Evolutionary conservation across 768 basidiomycete genomes (phyloP).

Genomic region (Hygrophorus pudorinus): DNA sequence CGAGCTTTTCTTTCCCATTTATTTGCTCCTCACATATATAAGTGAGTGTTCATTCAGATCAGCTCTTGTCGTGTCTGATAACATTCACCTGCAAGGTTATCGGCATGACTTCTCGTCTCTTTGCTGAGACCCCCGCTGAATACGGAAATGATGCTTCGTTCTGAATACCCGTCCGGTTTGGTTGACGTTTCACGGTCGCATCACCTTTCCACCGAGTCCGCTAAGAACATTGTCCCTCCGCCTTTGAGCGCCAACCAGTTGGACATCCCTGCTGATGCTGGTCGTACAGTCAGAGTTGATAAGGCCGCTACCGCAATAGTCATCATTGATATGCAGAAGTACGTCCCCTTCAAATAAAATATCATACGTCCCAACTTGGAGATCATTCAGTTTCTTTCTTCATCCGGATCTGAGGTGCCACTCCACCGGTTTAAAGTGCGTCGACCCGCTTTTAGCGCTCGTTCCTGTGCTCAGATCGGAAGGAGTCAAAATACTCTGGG

Average conservation of each 20-base stretch:
- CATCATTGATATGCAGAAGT: slow-evolving; percentile 75
- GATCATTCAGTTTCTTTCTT: slow-evolving; percentile 44
- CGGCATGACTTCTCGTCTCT: slow-evolving; percentile 37
- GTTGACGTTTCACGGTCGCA: slow-evolving; percentile 47
- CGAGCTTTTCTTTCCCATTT: background rate
- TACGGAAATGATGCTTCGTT: slow-evolving; percentile 47
- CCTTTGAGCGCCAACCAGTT: slow-evolving; percentile 29
- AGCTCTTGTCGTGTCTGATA: background rate
- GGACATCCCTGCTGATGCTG: slow-evolving; percentile 46
- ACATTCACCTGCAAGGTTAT: slow-evolving; percentile 8
- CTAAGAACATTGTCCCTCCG: slow-evolving; percentile 17
- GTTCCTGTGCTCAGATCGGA: slow-evolving; percentile 37
- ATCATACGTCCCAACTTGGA: background rate
- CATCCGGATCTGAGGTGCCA: slow-evolving; percentile 50
- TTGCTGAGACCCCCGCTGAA: slow-evolving; percentile 33
- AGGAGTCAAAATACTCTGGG: slow-evolving; percentile 54
- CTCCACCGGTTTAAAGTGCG: slow-evolving; percentile 45
- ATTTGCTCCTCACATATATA: slow-evolving; percentile 1
- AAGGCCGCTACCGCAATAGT: slow-evolving; percentile 42
- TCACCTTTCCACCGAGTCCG: slow-evolving; percentile 23
- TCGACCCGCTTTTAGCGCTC: slow-evolving; percentile 40
- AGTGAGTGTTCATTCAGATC: background rate
- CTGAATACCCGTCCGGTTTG: slow-evolving; percentile 58
- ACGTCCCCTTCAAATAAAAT: slow-evolving; percentile 6
- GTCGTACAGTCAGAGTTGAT: slow-evolving; percentile 40